These are phyloP conservation scores for Epichloe festucae DNA, from an alignment of 2,329 filamentous ascomycete genomes.

Conservation along the genomic window DNA sequence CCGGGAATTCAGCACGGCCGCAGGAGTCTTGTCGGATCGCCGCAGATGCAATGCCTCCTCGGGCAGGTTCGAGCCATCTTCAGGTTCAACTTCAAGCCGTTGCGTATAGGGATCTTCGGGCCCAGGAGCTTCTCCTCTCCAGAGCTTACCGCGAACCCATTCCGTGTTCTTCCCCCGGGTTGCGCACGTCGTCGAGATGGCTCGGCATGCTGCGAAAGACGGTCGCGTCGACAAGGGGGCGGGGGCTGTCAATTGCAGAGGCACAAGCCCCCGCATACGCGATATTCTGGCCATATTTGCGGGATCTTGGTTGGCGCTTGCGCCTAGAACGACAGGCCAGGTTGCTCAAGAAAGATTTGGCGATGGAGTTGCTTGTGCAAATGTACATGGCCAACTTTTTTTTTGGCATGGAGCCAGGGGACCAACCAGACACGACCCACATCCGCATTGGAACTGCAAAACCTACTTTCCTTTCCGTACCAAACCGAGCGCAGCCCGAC, in stretches of 20 bases:
- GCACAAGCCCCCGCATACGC: slow-evolving; percentile 21
- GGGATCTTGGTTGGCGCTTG: not conserved
- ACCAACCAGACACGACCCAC: slow-evolving; percentile 12
- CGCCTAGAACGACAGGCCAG: not conserved
- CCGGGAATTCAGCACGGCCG: slow-evolving; percentile 16
- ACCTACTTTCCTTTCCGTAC: no score
- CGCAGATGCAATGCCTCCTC: slow-evolving; percentile 16
- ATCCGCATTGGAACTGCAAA: no score
- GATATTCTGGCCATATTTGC: slow-evolving; percentile 31
- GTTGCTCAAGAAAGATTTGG: not conserved
- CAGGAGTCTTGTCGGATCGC: slow-evolving; percentile 13
- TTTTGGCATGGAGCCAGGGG: not conserved
- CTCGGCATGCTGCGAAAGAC: slow-evolving; percentile 15
- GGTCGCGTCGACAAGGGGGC: slow-evolving; percentile 12
- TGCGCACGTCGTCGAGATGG: slow-evolving; percentile 23
- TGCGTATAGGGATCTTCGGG: slow-evolving; percentile 27
- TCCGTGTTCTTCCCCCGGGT: slow-evolving; percentile 21
- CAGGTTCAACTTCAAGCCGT: slow-evolving; percentile 15
- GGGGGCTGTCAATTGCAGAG: slow-evolving; percentile 15
- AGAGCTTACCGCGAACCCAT: slow-evolving; percentile 27
- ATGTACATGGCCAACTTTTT: slow-evolving; percentile 8
- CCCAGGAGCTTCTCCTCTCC: slow-evolving; percentile 26
- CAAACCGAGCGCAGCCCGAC: no score
- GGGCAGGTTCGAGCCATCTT: slow-evolving; percentile 17
- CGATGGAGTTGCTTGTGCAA: not conserved